Evolutionary conservation across 2,329 filamentous ascomycete species (phyloP).

Genomic region (Monosporascus sp.): DNA sequence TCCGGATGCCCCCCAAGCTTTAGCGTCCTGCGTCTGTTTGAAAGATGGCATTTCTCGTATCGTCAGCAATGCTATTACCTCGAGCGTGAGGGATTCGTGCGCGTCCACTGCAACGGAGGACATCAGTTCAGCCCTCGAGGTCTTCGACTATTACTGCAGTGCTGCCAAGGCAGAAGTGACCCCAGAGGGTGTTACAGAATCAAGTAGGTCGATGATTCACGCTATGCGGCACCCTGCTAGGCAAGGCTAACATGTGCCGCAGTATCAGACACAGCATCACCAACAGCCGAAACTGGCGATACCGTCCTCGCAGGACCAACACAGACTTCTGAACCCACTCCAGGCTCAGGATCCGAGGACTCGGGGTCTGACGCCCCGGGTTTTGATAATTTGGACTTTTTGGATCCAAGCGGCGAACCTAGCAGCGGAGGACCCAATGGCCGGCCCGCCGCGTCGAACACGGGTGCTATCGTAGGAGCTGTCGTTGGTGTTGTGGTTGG

Average conservation of each 20-base stretch:
- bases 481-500: slow-evolving; percentile 29
- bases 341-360: neutral
- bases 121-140: slow-evolving; percentile 39
- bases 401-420: slow-evolving; percentile 25
- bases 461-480: slow-evolving; percentile 24
- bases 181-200: slow-evolving; percentile 36
- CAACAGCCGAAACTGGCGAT: slow-evolving; percentile 15
- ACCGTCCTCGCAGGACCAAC: slow-evolving; percentile 8
- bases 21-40: slow-evolving; percentile 50
- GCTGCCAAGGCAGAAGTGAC: slow-evolving; percentile 39
- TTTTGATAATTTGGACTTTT: slow-evolving; percentile 17
- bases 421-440: slow-evolving; percentile 29
- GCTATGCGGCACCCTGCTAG: slow-evolving; percentile 4
- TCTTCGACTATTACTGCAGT: slow-evolving; percentile 46
- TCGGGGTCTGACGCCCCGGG: slow-evolving; percentile 29
- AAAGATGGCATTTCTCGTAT: slow-evolving; percentile 42
- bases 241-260: slow-evolving; percentile 11
- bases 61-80: slow-evolving; percentile 40
- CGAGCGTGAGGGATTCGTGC: slow-evolving; percentile 40
- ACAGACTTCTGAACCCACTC: slow-evolving; percentile 2
- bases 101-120: slow-evolving; percentile 38
- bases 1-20: slow-evolving; percentile 39
- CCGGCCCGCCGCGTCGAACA: slow-evolving; percentile 18
- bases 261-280: slow-evolving; percentile 20
- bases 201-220: slow-evolving; percentile 16